Evolutionary conservation across 2,329 filamentous ascomycete genomes (phyloP).

Genomic region (Talaromyces atroroseus): DNA sequence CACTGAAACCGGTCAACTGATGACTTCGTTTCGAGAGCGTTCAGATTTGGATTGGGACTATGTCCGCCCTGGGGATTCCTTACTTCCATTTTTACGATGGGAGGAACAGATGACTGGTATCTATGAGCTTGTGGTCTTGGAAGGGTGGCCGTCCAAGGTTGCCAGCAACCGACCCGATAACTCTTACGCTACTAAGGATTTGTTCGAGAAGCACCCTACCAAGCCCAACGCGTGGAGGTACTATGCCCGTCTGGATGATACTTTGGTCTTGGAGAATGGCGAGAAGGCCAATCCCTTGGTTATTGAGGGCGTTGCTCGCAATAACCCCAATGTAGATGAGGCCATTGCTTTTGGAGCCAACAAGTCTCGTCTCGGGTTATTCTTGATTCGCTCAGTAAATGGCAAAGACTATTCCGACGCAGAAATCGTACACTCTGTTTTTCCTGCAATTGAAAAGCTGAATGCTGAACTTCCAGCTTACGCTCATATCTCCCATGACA

Average conservation of each 20-base stretch:
- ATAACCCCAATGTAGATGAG: constrained; percentile 50
- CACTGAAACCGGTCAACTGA: constrained; percentile 58
- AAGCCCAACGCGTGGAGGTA: constrained; percentile 29
- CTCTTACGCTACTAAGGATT: constrained; percentile 40
- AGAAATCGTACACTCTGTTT: constrained; percentile 45
- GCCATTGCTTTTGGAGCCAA: constrained; percentile 51
- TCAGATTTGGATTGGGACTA: constrained; percentile 59
- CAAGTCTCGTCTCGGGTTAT: constrained; percentile 17
- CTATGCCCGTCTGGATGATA: constrained; percentile 42
- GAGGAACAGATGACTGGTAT: constrained; percentile 32
- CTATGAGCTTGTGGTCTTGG: constrained; percentile 31
- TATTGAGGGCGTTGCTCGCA: constrained; percentile 51
- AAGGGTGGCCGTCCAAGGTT: constrained; percentile 35
- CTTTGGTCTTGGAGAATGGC: constrained; percentile 45
- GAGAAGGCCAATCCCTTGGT: constrained; percentile 47
- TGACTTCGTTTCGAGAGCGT: constrained; percentile 52
- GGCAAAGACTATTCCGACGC: constrained; percentile 22
- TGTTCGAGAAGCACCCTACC: constrained; percentile 1
- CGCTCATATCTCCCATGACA: constrained; percentile 48
- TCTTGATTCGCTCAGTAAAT: neutral
- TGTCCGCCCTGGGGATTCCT: constrained; percentile 39
- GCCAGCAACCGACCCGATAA: constrained; percentile 43
- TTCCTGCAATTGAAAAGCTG: constrained; percentile 47
- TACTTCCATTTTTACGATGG: constrained; percentile 39
- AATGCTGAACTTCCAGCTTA: constrained; percentile 51